Evolutionary conservation across 2,329 filamentous ascomycete genomes (phyloP), one percentile per base, ranked within the genome.

Genomic region (Aspergillus sp.): DNA sequence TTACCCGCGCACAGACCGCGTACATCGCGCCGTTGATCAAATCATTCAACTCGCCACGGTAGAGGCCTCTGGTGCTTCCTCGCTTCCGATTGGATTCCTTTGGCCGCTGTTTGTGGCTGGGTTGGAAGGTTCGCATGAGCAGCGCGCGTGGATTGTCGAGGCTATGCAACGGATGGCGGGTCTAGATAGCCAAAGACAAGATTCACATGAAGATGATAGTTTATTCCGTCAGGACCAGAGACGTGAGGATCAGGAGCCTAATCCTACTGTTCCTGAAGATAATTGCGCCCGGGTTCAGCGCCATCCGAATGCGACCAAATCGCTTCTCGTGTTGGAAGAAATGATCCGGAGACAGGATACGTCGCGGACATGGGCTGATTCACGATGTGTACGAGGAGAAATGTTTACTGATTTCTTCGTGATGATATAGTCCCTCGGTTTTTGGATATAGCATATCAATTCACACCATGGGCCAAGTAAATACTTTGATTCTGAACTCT

Each of bases 71-170:
- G 11, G 11, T 36, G 14, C 22, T 3, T 42, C 52, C 11, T n/a
- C 45, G 16, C 57, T 75, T 3, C 69, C 73, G 2, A 60, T 69
- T 18, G 72, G 73, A 50, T 74, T 75, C 49, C 57, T 74, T 22
- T 75, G 73, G 73, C 73, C 73, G 29, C 60, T 75, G 6, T 75
- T 75, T 50, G 63, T 75, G 12, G 73, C 73, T 0, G 72, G 72
- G 0, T 50, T 75, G 12, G 73, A 75, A 56, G 73, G 69, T 0
- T 73, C 73, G 0, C 55, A 64, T 0, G 64, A 69, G 7, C 73
- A 75, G 59, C 69, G 72, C 1, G 63, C 56, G 20, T 75, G 73
- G 73, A 74, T 75, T 31, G 52, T 74, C 12, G 60, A 66, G 18
- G 69, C 71, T 55, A 72, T 75, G 65, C 71, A 71, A 53, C 70